Percentiles rank a stretch among this genome's conserved stretches.
phyloP scores from a whole-genome alignment of 2,329 filamentous ascomycete genomes.

The Didymella sp. region DNA sequence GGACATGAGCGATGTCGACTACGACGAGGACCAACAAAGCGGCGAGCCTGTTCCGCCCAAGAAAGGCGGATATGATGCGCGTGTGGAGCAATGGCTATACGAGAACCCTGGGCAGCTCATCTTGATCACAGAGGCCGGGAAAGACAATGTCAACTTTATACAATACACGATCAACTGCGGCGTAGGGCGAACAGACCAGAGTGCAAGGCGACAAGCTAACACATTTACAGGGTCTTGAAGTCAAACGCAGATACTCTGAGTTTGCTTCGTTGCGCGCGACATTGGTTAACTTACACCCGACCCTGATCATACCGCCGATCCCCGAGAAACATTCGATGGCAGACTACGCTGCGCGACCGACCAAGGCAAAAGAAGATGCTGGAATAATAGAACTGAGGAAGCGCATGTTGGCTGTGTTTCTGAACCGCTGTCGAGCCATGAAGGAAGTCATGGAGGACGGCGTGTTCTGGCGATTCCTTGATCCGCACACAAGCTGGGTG shows the following conservation, averaged over 20 bases:
- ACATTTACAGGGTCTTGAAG: slow-evolving; percentile 79
- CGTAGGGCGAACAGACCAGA: slow-evolving; percentile 61
- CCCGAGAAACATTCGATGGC: slow-evolving; percentile 99
- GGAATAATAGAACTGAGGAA: slow-evolving; percentile 96
- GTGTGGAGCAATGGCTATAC: slow-evolving; percentile 96
- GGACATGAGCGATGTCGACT: slow-evolving; percentile 66
- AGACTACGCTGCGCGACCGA: slow-evolving; percentile 97
- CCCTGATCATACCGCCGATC: slow-evolving; percentile 93
- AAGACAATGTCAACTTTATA: slow-evolving; percentile 91
- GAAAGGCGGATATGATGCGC: slow-evolving; percentile 89
- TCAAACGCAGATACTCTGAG: slow-evolving; percentile 93
- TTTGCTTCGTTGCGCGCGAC: slow-evolving; percentile 91
- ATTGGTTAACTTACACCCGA: slow-evolving; percentile 89
- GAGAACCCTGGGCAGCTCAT: slow-evolving; percentile 92
- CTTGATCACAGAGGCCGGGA: slow-evolving; percentile 91
- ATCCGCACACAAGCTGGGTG: slow-evolving; percentile 99
- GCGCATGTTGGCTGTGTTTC: slow-evolving; percentile 93
- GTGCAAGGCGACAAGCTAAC: slow-evolving; percentile 22
- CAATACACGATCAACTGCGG: slow-evolving; percentile 97
- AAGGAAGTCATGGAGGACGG: slow-evolving; percentile 89
- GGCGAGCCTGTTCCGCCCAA: slow-evolving; percentile 60
- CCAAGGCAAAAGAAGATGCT: slow-evolving; percentile 95
- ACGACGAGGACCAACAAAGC: slow-evolving; percentile 57
- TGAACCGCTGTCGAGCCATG: slow-evolving; percentile 94
- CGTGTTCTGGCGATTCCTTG: slow-evolving; percentile 96